Percentiles rank a stretch among this genome's conserved stretches.
These are phyloP conservation scores for Melanopsichium pennsylvanicum DNA, from an alignment of 1,284 basidiomycete species.

Conservation along the genomic window DNA sequence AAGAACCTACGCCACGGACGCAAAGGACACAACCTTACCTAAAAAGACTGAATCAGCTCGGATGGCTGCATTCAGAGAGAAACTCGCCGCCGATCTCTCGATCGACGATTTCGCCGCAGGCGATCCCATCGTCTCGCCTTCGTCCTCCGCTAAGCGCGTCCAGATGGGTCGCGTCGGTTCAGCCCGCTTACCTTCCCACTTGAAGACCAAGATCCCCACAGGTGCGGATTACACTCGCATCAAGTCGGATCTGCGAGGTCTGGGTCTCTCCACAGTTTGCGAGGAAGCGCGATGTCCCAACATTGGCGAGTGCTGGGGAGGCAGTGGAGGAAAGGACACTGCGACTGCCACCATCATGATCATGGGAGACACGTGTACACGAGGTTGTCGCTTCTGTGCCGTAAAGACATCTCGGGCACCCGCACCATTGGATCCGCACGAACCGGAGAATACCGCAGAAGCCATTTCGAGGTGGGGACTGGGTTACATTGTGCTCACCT, in stretches of 20 bases:
- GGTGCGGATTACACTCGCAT: constrained; percentile 89
- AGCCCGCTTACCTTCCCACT: constrained; percentile 80
- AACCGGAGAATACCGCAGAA: constrained; percentile 97
- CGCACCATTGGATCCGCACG: constrained; percentile 90
- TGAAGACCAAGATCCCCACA: constrained; percentile 84
- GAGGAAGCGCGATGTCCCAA: constrained; percentile 99
- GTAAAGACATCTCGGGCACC: constrained; percentile 92
- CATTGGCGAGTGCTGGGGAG: constrained; percentile 99
- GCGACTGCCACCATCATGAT: constrained; percentile 94
- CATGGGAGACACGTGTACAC: constrained; percentile 99
- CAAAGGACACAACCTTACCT: not conserved
- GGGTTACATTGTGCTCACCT: constrained; percentile 97
- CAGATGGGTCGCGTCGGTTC: constrained; percentile 55
- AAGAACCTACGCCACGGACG: constrained; percentile 34
- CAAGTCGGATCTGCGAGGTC: constrained; percentile 91
- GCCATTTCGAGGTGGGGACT: constrained; percentile 97
- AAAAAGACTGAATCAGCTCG: constrained; percentile 24
- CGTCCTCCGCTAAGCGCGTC: constrained; percentile 27
- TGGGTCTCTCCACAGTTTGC: constrained; percentile 93
- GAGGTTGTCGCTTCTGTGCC: constrained; percentile 96
- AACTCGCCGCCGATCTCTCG: constrained; percentile 49
- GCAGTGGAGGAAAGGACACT: constrained; percentile 75
- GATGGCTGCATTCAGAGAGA: constrained; percentile 49
- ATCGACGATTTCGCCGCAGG: constrained; percentile 55
- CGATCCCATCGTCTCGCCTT: constrained; percentile 16